Evolutionary conservation across 441 rosid species (phyloP).

Genomic region (Gossypium davidsonii): DNA sequence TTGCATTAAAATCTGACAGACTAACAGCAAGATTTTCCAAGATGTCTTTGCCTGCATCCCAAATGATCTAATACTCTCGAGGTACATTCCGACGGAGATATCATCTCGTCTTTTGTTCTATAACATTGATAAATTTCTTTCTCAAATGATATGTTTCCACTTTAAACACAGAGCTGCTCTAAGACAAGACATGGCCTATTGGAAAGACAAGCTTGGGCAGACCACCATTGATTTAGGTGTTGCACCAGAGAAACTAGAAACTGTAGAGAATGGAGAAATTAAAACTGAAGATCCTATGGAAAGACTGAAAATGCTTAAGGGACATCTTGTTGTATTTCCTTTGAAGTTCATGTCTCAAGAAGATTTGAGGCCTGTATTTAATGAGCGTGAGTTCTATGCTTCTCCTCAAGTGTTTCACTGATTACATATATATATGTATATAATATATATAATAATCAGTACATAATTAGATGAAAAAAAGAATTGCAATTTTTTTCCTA

Average conservation of each 20-base stretch:
- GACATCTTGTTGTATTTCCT: slow-evolving; percentile 63
- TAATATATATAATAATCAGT: background rate
- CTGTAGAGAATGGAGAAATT: slow-evolving; percentile 25
- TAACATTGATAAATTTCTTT: background rate
- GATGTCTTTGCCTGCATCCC: slow-evolving; percentile 68
- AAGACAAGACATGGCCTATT: slow-evolving; percentile 34
- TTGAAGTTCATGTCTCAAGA: slow-evolving; percentile 60
- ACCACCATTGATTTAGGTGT: slow-evolving; percentile 65
- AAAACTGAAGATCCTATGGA: slow-evolving; percentile 31
- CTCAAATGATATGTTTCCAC: background rate
- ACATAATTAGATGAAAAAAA: background rate
- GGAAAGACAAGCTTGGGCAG: slow-evolving; percentile 56
- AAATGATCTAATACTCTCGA: slow-evolving; percentile 52
- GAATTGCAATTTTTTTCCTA: too few species aligned
- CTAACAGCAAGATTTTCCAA: slow-evolving; percentile 46
- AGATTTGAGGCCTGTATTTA: slow-evolving; percentile 61
- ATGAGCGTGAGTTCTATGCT: slow-evolving; percentile 62
- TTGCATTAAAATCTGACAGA: slow-evolving; percentile 19
- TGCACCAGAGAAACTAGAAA: slow-evolving; percentile 45
- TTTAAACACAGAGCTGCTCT: slow-evolving; percentile 37
- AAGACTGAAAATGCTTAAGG: slow-evolving; percentile 41
- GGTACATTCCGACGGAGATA: slow-evolving; percentile 24
- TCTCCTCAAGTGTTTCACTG: slow-evolving; percentile 68
- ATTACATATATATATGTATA: slow-evolving; percentile 1
- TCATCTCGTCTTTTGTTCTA: background rate